Conservation (phyloP, 495 filamentous ascomycete genomes). For the Pseudotulostoma volvatum region DNA sequence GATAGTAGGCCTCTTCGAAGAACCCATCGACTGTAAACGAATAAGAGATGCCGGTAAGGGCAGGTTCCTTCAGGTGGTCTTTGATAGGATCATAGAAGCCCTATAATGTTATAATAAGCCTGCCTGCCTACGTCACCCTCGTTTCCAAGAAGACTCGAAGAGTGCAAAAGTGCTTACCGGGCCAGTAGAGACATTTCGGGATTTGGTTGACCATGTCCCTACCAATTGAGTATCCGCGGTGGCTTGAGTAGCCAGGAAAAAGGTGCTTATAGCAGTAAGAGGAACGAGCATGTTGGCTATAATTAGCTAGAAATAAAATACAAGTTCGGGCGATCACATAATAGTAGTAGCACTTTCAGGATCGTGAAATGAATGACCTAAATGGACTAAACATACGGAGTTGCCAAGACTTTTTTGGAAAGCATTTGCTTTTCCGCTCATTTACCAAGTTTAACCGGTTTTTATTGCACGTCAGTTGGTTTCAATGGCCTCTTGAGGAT, state of each 20-base stretch:
- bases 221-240: conserved; percentile 21
- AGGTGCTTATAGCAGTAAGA: background rate
- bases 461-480: no score
- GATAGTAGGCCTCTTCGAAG: conserved; percentile 61
- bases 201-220: conserved; percentile 70
- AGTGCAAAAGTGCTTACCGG: conserved; percentile 36
- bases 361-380: no score
- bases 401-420: no score
- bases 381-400: no score
- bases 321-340: conserved; percentile 5
- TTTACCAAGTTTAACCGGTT: no score
- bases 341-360: background rate
- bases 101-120: conserved; percentile 32
- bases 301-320: conserved; percentile 16
- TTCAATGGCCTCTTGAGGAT: no score
- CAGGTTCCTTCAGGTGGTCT: conserved; percentile 52
- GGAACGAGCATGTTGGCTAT: conserved; percentile 4
- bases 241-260: background rate
- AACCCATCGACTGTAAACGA: conserved; percentile 58
- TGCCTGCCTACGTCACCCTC: no score
- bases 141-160: background rate
- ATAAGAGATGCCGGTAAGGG: conserved; percentile 61
- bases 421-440: no score
- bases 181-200: conserved; percentile 53
- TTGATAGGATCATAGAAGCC: conserved; percentile 59